Evolutionary conservation across 2,329 filamentous ascomycete genomes (phyloP).

Genomic region (Myriosclerotinia curreyana): DNA sequence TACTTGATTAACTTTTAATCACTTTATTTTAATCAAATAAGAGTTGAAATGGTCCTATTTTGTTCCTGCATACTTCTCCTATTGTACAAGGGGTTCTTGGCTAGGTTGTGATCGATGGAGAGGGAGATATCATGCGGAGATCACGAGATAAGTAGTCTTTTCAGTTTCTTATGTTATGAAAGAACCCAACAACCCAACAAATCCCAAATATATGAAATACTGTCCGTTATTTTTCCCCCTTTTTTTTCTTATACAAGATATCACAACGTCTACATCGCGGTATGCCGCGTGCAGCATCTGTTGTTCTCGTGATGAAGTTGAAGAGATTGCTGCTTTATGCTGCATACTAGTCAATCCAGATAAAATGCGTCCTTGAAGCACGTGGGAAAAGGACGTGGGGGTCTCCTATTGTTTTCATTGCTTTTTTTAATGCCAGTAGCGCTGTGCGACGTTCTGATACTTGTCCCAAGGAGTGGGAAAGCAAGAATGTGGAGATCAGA

Average conservation of each 20-base stretch:
- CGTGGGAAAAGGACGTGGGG: conserved; percentile 10
- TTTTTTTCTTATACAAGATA: not conserved
- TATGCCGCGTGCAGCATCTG: conserved; percentile 21
- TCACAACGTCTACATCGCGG: conserved; percentile 3
- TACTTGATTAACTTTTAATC: not conserved
- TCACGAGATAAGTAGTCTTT: conserved; percentile 19
- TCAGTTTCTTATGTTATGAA: not conserved
- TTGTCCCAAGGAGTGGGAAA: not conserved
- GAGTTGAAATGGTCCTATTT: not conserved
- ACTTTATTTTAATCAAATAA: not conserved
- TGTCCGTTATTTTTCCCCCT: not conserved
- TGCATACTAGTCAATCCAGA: not conserved
- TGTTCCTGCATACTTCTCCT: not conserved
- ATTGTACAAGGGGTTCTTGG: conserved; percentile 5
- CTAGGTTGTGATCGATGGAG: conserved; percentile 10
- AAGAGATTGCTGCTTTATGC: conserved; percentile 20
- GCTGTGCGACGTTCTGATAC: conserved; percentile 12
- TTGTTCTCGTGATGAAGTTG: conserved; percentile 21
- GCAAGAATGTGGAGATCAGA: conserved; percentile 8
- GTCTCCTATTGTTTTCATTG: not conserved
- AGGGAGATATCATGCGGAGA: conserved; percentile 18
- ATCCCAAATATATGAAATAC: not conserved
- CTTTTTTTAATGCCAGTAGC: not conserved
- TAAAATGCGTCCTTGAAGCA: conserved; percentile 1
- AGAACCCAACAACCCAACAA: not conserved